phyloP scores from a whole-genome alignment of 1,284 basidiomycete genomes.

The Apiotrichum gracile region DNA sequence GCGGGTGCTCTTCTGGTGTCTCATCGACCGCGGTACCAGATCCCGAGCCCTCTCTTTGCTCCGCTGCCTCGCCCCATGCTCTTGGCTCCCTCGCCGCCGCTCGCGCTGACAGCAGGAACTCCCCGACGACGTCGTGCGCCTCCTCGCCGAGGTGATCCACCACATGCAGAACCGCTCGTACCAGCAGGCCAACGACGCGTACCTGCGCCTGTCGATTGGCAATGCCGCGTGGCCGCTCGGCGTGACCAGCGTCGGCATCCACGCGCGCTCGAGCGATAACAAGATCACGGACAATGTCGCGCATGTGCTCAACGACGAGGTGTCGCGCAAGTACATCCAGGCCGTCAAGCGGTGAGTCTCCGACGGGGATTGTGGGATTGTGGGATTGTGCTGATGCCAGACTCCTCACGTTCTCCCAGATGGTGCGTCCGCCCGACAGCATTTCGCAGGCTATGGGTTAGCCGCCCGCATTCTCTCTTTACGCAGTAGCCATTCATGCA shows the following conservation, averaged over 20 bases:
- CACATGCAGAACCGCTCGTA: constrained; percentile 94
- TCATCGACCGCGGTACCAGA: no score
- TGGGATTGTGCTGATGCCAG: constrained; percentile 47
- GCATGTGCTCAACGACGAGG: constrained; percentile 97
- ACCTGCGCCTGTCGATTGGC: constrained; percentile 91
- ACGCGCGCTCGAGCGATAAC: constrained; percentile 92
- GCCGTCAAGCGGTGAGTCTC: constrained; percentile 76
- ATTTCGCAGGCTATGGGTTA: constrained; percentile 86
- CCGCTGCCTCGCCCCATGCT: neutral
- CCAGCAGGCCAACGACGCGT: constrained; percentile 91
- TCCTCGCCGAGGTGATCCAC: constrained; percentile 92
- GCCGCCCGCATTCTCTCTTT: neutral
- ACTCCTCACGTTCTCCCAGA: constrained; percentile 88
- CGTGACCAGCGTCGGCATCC: constrained; percentile 98
- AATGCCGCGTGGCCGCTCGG: constrained; percentile 99
- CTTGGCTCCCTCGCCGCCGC: neutral
- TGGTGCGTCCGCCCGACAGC: constrained; percentile 85
- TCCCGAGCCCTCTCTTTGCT: no score
- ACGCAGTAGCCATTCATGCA: neutral
- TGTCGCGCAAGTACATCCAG: constrained; percentile 97
- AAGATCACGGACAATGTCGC: constrained; percentile 97
- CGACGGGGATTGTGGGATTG: neutral
- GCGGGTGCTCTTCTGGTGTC: no score
- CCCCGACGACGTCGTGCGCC: constrained; percentile 74
- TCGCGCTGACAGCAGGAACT: constrained; percentile 56